These are phyloP conservation scores for Karstenula rhodostoma DNA, from an alignment of 2,329 filamentous ascomycete species.

Conservation along the genomic window DNA sequence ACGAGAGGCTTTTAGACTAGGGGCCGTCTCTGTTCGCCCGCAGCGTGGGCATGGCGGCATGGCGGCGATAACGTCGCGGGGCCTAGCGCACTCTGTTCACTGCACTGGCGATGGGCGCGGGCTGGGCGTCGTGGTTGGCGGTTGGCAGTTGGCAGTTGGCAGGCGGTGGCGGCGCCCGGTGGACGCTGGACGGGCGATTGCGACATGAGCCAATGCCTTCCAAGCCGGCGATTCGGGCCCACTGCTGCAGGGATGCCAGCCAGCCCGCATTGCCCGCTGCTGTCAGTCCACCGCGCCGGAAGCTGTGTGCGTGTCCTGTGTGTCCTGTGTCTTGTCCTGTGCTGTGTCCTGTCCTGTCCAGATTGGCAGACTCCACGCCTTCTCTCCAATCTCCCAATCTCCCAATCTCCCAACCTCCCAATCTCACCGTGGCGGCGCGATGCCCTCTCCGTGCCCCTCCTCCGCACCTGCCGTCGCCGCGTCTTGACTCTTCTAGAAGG, in stretches of 20 bases:
- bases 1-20: not conserved
- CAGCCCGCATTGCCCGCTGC: not conserved
- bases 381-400: too few relatives aligned
- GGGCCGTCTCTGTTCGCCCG: not conserved
- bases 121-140: not conserved
- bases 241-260: slow-evolving; percentile 1
- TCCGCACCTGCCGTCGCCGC: not conserved
- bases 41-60: not conserved
- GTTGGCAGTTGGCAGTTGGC: too few relatives aligned
- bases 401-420: too few relatives aligned
- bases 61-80: slow-evolving; percentile 2
- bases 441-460: not conserved
- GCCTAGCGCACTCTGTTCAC: too few relatives aligned
- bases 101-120: not conserved
- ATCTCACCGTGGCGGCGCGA: too few relatives aligned
- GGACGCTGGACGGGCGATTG: slow-evolving; percentile 11
- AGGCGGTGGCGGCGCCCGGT: not conserved
- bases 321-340: too few relatives aligned
- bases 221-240: slow-evolving; percentile 15
- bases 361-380: too few relatives aligned
- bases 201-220: slow-evolving; percentile 20
- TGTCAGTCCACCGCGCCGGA: slow-evolving; percentile 9
- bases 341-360: too few relatives aligned
- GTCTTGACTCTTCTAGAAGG: slow-evolving; percentile 18
- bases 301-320: not conserved